A percentile compares a stretch with the other conserved stretches of the same genome.
phyloP scores from a whole-genome alignment of 1,284 basidiomycete genomes.

The Trichosporon asahii region DNA sequence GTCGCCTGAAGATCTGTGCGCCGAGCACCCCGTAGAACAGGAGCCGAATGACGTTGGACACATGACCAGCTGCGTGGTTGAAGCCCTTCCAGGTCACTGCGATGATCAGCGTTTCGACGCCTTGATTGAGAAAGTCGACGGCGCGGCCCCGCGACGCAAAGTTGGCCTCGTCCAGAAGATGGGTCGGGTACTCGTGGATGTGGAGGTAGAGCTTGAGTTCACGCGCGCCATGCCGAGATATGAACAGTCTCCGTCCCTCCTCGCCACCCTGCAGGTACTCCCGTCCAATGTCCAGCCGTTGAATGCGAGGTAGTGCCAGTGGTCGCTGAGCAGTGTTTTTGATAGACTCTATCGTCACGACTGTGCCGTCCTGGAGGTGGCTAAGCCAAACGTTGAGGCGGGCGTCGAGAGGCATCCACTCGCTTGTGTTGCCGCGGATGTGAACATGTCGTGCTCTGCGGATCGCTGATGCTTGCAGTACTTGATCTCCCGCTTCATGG shows the following conservation, averaged over 20 bases:
- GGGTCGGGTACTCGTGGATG: not conserved
- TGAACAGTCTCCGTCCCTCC: not conserved
- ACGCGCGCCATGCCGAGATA: not conserved
- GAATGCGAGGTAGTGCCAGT: not conserved
- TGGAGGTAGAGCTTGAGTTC: not conserved
- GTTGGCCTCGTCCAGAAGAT: not conserved
- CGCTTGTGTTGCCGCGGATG: not conserved
- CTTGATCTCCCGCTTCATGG: not conserved
- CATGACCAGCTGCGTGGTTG: not conserved
- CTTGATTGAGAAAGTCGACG: not conserved
- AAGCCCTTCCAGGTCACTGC: not conserved
- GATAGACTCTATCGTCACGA: not conserved
- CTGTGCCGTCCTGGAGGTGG: not conserved
- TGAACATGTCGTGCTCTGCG: not conserved
- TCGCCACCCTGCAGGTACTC: not conserved
- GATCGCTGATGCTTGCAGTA: not conserved
- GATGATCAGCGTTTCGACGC: not conserved
- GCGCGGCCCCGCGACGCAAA: not conserved
- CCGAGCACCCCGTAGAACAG: not conserved
- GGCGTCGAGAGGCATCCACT: not conserved
- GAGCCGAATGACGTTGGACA: not conserved
- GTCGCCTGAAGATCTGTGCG: not conserved
- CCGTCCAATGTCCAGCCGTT: not conserved
- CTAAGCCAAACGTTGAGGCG: not conserved
- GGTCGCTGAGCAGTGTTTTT: not conserved